These are phyloP conservation scores for Colletotrichum sp. DNA, from an alignment of 2,329 filamentous ascomycete genomes.

Conservation along the genomic window DNA sequence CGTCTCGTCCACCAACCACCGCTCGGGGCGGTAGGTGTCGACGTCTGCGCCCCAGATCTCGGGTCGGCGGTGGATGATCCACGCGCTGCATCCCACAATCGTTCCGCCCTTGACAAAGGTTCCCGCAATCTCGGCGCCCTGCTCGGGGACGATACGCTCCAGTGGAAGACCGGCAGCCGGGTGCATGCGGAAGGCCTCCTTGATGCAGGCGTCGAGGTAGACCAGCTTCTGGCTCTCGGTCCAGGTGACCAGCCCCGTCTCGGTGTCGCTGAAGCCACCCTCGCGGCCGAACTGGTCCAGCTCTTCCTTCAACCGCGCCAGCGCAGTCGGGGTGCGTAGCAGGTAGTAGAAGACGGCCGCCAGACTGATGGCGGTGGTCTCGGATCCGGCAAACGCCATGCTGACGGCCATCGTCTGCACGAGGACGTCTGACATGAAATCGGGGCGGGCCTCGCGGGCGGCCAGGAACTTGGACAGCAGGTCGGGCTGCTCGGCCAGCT, in stretches of 20 bases:
- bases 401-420: slow-evolving; percentile 75
- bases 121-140: slow-evolving; percentile 68
- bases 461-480: slow-evolving; percentile 76
- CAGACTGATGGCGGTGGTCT: slow-evolving; percentile 80
- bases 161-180: slow-evolving; percentile 76
- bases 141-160: slow-evolving; percentile 73
- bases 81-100: slow-evolving; percentile 76
- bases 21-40: slow-evolving; percentile 70
- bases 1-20: slow-evolving; percentile 60
- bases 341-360: slow-evolving; percentile 77
- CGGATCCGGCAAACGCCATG: slow-evolving; percentile 77
- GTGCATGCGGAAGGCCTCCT: slow-evolving; percentile 79
- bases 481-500: slow-evolving; percentile 53
- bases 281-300: slow-evolving; percentile 62
- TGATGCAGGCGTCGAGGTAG: slow-evolving; percentile 79
- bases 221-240: slow-evolving; percentile 71
- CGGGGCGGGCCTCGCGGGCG: slow-evolving; percentile 68
- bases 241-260: slow-evolving; percentile 71
- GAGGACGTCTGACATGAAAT: slow-evolving; percentile 73
- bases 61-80: slow-evolving; percentile 73
- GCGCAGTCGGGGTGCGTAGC: slow-evolving; percentile 64
- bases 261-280: slow-evolving; percentile 55
- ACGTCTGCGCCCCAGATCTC: slow-evolving; percentile 73
- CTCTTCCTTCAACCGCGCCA: slow-evolving; percentile 63
- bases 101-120: slow-evolving; percentile 70